Evolutionary conservation across 768 basidiomycete genomes (phyloP), one percentile per base, ranked within the genome.

Genomic region (Leucocoprinus sp.): DNA sequence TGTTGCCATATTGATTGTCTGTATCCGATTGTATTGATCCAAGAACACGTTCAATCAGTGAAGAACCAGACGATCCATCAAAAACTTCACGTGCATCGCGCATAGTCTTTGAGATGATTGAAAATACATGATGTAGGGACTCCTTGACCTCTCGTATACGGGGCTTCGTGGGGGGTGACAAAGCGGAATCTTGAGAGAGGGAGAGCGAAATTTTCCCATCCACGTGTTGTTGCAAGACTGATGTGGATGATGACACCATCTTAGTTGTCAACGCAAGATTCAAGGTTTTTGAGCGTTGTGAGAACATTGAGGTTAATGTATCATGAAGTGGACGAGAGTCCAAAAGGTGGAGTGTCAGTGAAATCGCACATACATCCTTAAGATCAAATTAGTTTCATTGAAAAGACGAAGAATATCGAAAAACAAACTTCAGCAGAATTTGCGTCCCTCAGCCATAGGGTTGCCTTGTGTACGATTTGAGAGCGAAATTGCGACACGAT

Each of bases 391-490:
- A 35, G 39, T 26, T 29, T 11, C 35, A 14, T 22, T 9, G 26
- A 38, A 29, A n/a, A 26, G 40, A 22, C 24, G 15, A 48, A 14
- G 11, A 26, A 31, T 2, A 12, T 24, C 27, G 27, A 18, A 28
- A 37, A 9, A 63, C 67, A 42, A 59, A 83, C 82, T 57, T 77
- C 71, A 9, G 70, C 59, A 5, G 81, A 65, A n/a, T 70, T 60
- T 6, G 66, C 60, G 52, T 84, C 77, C 37, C 89, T 78, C 14
- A 96, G 67, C n/a, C 80, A 84, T 37, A 87, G 60, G 0, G 82
- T 90, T n/a, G 93, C 87, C 56, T 81, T 83, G 54, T 93, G 86
- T 17, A 86, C 76, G 51, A 97, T 93, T 57, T 95, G 92, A 1
- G 82, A 69, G 35, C 91, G 82, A 58, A 95, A 91, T 52, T 86